Conservation (phyloP, 2,329 filamentous ascomycete genomes). For the Teratosphaeria nubilosa region DNA sequence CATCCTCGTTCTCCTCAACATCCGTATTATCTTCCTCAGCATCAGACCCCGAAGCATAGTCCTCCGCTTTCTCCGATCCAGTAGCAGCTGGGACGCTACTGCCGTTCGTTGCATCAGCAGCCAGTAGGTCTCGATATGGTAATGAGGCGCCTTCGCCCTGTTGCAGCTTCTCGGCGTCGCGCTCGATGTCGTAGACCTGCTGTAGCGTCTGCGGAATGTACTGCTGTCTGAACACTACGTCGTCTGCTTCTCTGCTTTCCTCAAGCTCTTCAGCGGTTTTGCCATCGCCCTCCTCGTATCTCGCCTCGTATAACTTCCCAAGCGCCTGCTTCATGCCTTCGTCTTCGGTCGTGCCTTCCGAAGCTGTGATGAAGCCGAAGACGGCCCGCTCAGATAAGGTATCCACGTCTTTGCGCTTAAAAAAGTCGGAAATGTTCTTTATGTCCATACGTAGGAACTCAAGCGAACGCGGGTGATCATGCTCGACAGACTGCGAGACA, state of each 20-base stretch:
- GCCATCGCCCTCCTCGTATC: constrained; percentile 31
- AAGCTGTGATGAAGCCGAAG: constrained; percentile 70
- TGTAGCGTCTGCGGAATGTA: constrained; percentile 95
- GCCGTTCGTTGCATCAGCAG: constrained; percentile 47
- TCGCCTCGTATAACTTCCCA: constrained; percentile 55
- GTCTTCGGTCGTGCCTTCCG: constrained; percentile 50
- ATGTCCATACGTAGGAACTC: constrained; percentile 98
- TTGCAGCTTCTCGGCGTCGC: constrained; percentile 69
- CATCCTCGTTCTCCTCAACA: constrained; percentile 26
- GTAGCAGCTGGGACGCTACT: constrained; percentile 2
- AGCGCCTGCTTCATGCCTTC: constrained; percentile 52
- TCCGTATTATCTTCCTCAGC: constrained; percentile 23
- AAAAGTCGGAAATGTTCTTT: constrained; percentile 93
- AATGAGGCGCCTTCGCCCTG: constrained; percentile 66
- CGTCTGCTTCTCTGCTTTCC: constrained; percentile 56
- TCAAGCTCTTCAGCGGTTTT: constrained; percentile 40
- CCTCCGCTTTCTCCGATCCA: constrained; percentile 1
- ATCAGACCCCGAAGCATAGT: constrained; percentile 12
- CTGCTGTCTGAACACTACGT: constrained; percentile 88
- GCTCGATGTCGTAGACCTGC: constrained; percentile 92
- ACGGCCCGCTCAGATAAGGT: constrained; percentile 67
- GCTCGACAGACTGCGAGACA: constrained; percentile 93
- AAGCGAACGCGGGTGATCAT: constrained; percentile 82
- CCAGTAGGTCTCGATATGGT: constrained; percentile 76
- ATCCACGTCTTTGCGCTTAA: constrained; percentile 74